Percentiles rank a stretch among this genome's conserved stretches.
Conservation (phyloP, 2,329 filamentous ascomycete species). For the Xylaria sp. region DNA sequence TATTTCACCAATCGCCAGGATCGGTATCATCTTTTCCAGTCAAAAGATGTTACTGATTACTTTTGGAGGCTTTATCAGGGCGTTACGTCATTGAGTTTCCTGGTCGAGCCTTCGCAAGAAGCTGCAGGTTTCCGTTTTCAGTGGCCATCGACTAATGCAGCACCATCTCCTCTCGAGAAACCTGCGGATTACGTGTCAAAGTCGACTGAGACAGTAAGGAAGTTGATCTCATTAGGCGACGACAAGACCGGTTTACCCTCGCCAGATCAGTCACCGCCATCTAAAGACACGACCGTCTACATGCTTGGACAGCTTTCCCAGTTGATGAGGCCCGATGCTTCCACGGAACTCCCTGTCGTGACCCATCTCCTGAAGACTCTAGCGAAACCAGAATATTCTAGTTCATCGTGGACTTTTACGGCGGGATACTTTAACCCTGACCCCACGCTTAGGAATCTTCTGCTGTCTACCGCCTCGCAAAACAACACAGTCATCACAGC, state of each 20-base stretch:
- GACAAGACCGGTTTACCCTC: slow-evolving; percentile 35
- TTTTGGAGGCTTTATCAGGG: slow-evolving; percentile 79
- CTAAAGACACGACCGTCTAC: slow-evolving; percentile 75
- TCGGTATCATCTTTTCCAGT: slow-evolving; percentile 89
- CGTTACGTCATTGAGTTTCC: slow-evolving; percentile 81
- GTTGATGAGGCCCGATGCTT: slow-evolving; percentile 76
- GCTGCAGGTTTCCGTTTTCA: slow-evolving; percentile 64
- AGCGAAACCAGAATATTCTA: slow-evolving; percentile 64
- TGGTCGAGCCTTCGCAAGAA: slow-evolving; percentile 67
- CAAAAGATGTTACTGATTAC: slow-evolving; percentile 78
- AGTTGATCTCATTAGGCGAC: slow-evolving; percentile 65
- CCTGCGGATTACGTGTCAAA: slow-evolving; percentile 71
- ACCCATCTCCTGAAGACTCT: slow-evolving; percentile 75
- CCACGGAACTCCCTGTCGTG: slow-evolving; percentile 86
- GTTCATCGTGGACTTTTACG: slow-evolving; percentile 91
- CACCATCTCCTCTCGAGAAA: slow-evolving; percentile 74
- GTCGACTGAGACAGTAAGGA: slow-evolving; percentile 69
- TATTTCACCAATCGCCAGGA: slow-evolving; percentile 98
- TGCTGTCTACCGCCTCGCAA: slow-evolving; percentile 73
- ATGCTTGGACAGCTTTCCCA: slow-evolving; percentile 88
- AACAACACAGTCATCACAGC: slow-evolving; percentile 88
- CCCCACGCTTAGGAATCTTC: slow-evolving; percentile 76
- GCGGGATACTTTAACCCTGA: slow-evolving; percentile 99
- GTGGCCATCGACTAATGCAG: slow-evolving; percentile 79
- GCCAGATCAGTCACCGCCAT: slow-evolving; percentile 32